Evolutionary conservation across 768 basidiomycete genomes (phyloP).

Genomic region (Pleurotus salmoneostramineus): DNA sequence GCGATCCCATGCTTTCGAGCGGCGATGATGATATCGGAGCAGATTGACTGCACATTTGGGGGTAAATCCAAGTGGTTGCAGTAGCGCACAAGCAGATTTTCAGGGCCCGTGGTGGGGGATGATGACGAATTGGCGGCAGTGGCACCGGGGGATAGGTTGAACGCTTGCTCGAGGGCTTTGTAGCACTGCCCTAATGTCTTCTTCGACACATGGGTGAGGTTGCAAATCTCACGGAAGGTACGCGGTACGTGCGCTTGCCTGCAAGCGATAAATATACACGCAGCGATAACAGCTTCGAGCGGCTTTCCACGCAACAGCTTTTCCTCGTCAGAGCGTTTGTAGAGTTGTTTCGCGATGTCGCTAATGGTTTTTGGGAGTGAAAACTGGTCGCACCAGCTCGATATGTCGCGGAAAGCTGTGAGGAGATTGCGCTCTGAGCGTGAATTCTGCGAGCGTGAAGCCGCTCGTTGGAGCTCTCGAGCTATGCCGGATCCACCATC

Average conservation of each 20-base stretch:
- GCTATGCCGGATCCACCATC: constrained; percentile 94
- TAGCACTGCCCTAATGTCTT: constrained; percentile 94
- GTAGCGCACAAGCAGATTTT: constrained; percentile 87
- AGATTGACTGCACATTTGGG: constrained; percentile 77
- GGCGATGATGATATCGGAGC: constrained; percentile 75
- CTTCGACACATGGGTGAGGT: constrained; percentile 90
- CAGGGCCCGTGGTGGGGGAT: constrained; percentile 63
- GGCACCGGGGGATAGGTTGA: constrained; percentile 83
- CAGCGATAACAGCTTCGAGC: constrained; percentile 90
- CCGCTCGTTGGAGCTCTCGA: constrained; percentile 88
- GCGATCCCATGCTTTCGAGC: constrained; percentile 85
- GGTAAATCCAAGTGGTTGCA: constrained; percentile 91
- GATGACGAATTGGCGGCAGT: constrained; percentile 43
- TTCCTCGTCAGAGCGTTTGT: constrained; percentile 96
- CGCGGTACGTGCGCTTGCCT: constrained; percentile 93
- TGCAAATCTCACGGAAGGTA: constrained; percentile 94
- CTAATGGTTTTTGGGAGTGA: constrained; percentile 90
- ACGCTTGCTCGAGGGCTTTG: constrained; percentile 83
- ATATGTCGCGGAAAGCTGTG: constrained; percentile 87
- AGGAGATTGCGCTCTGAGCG: constrained; percentile 84
- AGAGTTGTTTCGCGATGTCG: constrained; percentile 95
- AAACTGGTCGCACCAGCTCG: constrained; percentile 93
- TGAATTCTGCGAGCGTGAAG: constrained; percentile 72
- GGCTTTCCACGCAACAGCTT: constrained; percentile 89
- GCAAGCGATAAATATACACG: constrained; percentile 97